phyloP scores from a whole-genome alignment of 345 rosid species.

The Punica granatum region DNA sequence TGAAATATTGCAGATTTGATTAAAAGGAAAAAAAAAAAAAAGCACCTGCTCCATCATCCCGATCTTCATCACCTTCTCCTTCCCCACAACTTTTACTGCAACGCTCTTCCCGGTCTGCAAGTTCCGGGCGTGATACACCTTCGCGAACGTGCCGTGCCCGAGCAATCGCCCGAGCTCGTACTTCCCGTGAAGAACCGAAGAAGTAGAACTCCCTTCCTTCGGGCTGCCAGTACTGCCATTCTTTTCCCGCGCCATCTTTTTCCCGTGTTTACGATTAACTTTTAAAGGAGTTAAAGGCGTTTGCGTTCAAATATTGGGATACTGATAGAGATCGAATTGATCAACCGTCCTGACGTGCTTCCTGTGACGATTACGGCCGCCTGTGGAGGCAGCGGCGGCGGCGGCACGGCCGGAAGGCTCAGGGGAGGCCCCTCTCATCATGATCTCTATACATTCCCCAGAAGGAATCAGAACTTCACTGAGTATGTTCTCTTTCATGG shows the following conservation, averaged over 20 bases:
- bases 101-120: conserved; percentile 48
- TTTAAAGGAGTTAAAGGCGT: background rate
- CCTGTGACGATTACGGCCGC: conserved; percentile 88
- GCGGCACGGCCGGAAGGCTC: conserved; percentile 28
- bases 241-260: conserved; percentile 7
- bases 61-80: conserved; percentile 72
- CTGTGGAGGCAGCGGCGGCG: conserved; percentile 36
- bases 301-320: background rate
- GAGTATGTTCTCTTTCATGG: background rate
- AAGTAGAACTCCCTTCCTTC: conserved; percentile 10
- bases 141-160: conserved; percentile 88
- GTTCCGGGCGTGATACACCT: conserved; percentile 71
- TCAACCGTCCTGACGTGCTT: conserved; percentile 97
- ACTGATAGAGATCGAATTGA: conserved; percentile 7
- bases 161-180: conserved; percentile 82
- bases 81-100: conserved; percentile 87
- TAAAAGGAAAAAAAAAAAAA: too few species aligned
- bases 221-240: conserved; percentile 17
- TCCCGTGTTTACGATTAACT: background rate
- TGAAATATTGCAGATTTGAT: background rate
- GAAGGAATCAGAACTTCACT: background rate
- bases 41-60: conserved; percentile 82
- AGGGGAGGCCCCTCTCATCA: conserved; percentile 15
- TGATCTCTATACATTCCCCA: conserved; percentile 43
- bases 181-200: conserved; percentile 57